Evolutionary conservation across 306 rosid species (phyloP), one percentile per base, ranked within the genome.

Genomic region (Trifolium fragiferum): DNA sequence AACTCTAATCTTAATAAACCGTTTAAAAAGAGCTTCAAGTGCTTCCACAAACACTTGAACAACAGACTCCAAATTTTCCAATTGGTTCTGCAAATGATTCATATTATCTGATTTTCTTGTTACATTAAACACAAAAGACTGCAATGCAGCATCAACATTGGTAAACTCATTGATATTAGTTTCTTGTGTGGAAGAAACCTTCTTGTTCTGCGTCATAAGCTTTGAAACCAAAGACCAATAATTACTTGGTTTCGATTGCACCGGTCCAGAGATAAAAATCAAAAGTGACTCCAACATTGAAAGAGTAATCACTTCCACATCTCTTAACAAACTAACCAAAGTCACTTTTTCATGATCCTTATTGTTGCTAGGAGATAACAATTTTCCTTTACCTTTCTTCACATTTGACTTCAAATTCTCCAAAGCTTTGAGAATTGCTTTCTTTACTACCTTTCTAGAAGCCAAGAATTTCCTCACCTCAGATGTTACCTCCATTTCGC

Each of bases 361-460:
- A 60, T 32, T 78, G 69, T 47, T 72, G 58, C 61, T 63, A 14
- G 83, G 80, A 57, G 37, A 57, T 54, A 46, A 69, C 15, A 69
- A 58, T 47, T 70, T 82, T 32, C 62, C 74, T 40, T 74, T 82
- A 11, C 62, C 71, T 75, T 82, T 77, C 62, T 69, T 82, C 40
- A 23, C 15, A 15, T 74, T 32, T 12, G 18, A 16, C 73, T 84
- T 82, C 71, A 75, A 53, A 70, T 78, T 78, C 46, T 73, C 82
- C 72, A 85, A 76, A 18, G 82, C 84, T 67, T 78, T 85, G 64
- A 57, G 58, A 68, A 86, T 74, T 43, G 79, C 86, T 71, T 80
- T 85, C 19, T 70, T 85, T 1, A 82, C 84, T 19, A 85, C 67
- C 81, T 85, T 85, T 79, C 89, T 85, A 49, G 86, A 82, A 72